phyloP scores from a whole-genome alignment of 768 basidiomycete species.

The Cystobasidium ongulense region DNA sequence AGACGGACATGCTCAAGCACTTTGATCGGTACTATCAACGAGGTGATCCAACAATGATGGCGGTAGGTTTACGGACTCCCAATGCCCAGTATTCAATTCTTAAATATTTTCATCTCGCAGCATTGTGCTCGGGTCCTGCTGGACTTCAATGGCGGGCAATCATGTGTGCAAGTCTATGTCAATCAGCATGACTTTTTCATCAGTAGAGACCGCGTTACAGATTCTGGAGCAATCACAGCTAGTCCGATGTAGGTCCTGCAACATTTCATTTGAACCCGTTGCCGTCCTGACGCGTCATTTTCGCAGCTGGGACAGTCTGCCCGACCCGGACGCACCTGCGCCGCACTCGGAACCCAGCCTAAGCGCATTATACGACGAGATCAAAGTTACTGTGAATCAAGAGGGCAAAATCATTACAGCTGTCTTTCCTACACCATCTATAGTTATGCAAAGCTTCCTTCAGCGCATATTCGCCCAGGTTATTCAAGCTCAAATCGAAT shows the following conservation, averaged over 20 bases:
- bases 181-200: conserved; percentile 99
- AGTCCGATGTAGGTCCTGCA: conserved; percentile 41
- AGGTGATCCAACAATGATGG: conserved; percentile 99
- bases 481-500: conserved; percentile 92
- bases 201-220: conserved; percentile 63
- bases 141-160: conserved; percentile 94
- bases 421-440: conserved; percentile 90
- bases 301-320: conserved; percentile 67
- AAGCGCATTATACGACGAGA: conserved; percentile 71
- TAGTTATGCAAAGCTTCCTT: conserved; percentile 96
- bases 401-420: conserved; percentile 97
- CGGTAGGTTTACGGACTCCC: conserved; percentile 53
- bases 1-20: conserved; percentile 92
- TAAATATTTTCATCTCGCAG: conserved; percentile 50
- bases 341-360: conserved; percentile 75
- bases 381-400: conserved; percentile 80
- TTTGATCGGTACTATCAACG: conserved; percentile 94
- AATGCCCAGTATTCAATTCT: not conserved
- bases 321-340: conserved; percentile 66
- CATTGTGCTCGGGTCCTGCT: conserved; percentile 93
- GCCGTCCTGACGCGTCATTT: not conserved
- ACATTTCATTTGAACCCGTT: not conserved
- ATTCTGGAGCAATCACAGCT: conserved; percentile 49
- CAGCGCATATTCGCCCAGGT: conserved; percentile 89
- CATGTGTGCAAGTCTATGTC: conserved; percentile 96